phyloP scores from a whole-genome alignment of 768 basidiomycete genomes.

The Pulveroboletus sp. region DNA sequence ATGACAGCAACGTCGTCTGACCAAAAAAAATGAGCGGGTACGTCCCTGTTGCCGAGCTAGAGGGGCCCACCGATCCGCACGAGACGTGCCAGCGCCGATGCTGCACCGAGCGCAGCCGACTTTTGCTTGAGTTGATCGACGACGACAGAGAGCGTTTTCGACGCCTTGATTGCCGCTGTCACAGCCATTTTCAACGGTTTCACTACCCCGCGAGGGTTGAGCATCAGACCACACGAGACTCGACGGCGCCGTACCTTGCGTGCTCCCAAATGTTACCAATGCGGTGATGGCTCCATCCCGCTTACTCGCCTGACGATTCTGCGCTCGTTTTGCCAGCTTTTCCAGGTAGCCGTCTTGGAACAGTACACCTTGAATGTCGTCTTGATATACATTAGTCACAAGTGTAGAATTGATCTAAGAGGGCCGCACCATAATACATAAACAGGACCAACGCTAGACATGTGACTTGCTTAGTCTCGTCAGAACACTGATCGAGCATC shows the following conservation, averaged over 20 bases:
- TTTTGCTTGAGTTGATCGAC: conserved; percentile 15
- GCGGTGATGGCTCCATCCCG: conserved; percentile 18
- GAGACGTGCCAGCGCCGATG: conserved; percentile 15
- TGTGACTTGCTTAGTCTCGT: conserved; percentile 14
- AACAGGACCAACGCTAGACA: conserved; percentile 16
- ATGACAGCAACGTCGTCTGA: conserved; percentile 18
- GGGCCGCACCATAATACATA: conserved; percentile 12
- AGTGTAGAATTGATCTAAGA: neutral
- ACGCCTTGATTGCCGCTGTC: conserved; percentile 11
- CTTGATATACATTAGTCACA: conserved; percentile 1
- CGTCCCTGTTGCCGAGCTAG: neutral
- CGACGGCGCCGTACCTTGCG: conserved; percentile 1
- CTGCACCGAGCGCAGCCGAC: conserved; percentile 20
- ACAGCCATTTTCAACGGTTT: conserved; percentile 6
- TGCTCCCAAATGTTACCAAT: conserved; percentile 14
- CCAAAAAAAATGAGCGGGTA: neutral
- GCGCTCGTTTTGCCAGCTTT: conserved; percentile 16
- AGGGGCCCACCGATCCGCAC: conserved; percentile 17
- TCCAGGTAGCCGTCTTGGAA: conserved; percentile 1
- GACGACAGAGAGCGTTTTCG: conserved; percentile 14
- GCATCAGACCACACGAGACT: neutral
- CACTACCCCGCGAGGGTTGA: neutral
- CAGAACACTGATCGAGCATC: conserved; percentile 20
- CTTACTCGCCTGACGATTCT: conserved; percentile 4
- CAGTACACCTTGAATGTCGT: conserved; percentile 7